Evolutionary conservation across 768 basidiomycete species (phyloP), one percentile per base, ranked within the genome.

Genomic region (Multifurca ochricompacta): DNA sequence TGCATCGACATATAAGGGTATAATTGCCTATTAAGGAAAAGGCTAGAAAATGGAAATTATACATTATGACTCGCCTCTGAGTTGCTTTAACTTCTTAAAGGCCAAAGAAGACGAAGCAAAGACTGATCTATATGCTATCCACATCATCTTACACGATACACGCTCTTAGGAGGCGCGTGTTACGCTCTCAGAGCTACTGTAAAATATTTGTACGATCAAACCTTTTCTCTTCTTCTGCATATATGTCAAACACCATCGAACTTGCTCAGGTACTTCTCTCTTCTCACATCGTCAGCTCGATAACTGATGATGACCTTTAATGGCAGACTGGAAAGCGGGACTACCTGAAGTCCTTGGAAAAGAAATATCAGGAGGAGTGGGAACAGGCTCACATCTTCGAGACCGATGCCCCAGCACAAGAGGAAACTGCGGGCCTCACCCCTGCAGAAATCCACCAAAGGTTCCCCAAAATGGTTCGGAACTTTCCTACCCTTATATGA

Each of bases 401-500:
- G 68, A 78, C 85, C 65, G 76, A 86, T 62, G 85, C 94, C 32
- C 95, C 96, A 1, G 69, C 83, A 18, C 68, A 73, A 11, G 79
- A 81, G 46, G 82, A 88, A 40, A 75, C 84, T 40, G 72, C 72
- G 52, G 82, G 81, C 54, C 77, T 87, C 46, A 79, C 83, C 10
- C 73, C 73, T 16, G 74, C 76, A 19, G 75, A 94, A 65, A 72
- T 95, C 64, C 75, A 77, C 58, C 75, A 84, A 64, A 81, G 83
- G 70, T 80, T 82, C 68, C 94, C 94, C 18, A 98, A 97, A 74
- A 98, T 94, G 91, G 88, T 97, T 67, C 95, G 95, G 50, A 96
- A 83, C 71, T 95, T 87, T 70, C 94, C 48, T 96, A 76, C 72
- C 90, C 92, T 1, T 99, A 99, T 77, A 98, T 97, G 92, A 99